phyloP scores from a whole-genome alignment of 1,284 basidiomycete genomes.

The Blastosporella zonata region DNA sequence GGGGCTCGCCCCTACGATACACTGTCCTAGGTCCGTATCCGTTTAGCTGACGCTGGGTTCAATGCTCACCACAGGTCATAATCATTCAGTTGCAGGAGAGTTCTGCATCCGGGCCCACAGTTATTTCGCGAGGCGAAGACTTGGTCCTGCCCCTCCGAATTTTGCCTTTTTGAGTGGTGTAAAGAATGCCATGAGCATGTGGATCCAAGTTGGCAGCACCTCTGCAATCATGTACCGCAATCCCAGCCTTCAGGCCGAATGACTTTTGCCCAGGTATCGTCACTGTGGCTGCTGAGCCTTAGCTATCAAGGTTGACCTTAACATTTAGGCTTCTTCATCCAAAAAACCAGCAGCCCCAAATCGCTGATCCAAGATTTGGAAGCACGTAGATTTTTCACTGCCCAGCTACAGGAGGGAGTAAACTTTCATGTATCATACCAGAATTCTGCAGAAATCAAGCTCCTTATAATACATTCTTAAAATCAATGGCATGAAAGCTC shows the following conservation, averaged over 20 bases:
- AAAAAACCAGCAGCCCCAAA: no score
- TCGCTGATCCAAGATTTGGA: no score
- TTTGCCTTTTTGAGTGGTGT: conserved; percentile 51
- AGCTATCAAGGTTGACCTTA: no score
- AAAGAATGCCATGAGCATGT: conserved; percentile 48
- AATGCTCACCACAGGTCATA: conserved; percentile 24
- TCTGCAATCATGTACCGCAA: conserved; percentile 38
- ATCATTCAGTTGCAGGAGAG: conserved; percentile 28
- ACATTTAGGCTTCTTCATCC: not conserved
- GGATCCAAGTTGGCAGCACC: conserved; percentile 40
- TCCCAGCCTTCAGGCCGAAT: not conserved
- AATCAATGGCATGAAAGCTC: no score
- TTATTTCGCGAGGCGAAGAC: conserved; percentile 40
- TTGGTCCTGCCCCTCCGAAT: conserved; percentile 18
- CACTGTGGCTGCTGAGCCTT: not conserved
- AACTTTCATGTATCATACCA: no score
- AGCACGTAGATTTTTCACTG: no score
- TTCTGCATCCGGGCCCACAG: conserved; percentile 36
- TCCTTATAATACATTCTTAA: no score
- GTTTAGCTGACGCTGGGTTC: not conserved
- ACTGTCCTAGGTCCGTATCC: conserved; percentile 44
- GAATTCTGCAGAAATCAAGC: no score
- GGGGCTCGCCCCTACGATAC: conserved; percentile 53
- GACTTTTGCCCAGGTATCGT: conserved; percentile 13
- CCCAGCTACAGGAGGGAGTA: no score